phyloP scores from a whole-genome alignment of 2,329 filamentous ascomycete species.

The Xylariaceae sp. region DNA sequence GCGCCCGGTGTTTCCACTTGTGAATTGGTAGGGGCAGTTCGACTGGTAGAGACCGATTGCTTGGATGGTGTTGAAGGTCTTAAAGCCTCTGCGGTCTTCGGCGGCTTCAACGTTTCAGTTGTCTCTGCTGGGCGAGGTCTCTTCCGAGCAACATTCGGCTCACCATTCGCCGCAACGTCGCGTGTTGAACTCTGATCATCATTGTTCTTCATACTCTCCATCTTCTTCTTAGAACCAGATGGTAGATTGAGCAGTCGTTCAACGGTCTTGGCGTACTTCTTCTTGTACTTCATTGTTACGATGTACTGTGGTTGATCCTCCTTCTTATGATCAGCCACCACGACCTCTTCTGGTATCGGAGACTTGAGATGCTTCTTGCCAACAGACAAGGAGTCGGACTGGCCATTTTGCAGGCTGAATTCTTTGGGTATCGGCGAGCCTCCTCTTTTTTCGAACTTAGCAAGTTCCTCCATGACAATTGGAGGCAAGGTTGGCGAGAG shows the following conservation, averaged over 20 bases:
- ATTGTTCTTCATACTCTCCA: conserved; percentile 34
- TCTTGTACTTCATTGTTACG: conserved; percentile 47
- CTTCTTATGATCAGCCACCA: conserved; percentile 32
- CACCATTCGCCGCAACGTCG: conserved; percentile 40
- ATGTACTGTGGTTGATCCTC: conserved; percentile 33
- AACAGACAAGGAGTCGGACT: conserved; percentile 31
- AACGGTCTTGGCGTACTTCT: conserved; percentile 40
- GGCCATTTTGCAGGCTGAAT: conserved; percentile 23
- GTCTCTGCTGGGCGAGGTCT: conserved; percentile 40
- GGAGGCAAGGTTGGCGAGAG: conserved; percentile 54
- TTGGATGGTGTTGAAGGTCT: conserved; percentile 49
- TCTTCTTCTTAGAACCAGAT: conserved; percentile 31
- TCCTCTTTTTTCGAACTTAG: conserved; percentile 33
- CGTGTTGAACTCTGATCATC: conserved; percentile 26
- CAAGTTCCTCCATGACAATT: conserved; percentile 45
- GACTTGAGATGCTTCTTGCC: conserved; percentile 35
- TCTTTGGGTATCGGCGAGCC: conserved; percentile 24
- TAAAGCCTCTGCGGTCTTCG: conserved; percentile 40
- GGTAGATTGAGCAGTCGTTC: conserved; percentile 44
- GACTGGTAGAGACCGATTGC: conserved; percentile 46
- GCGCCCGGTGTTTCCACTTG: conserved; percentile 48
- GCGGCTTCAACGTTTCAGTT: conserved; percentile 38
- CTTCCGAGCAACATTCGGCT: conserved; percentile 44
- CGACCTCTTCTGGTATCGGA: conserved; percentile 32
- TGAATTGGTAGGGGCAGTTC: conserved; percentile 50